phyloP scores from a whole-genome alignment of 345 rosid genomes.

The Camelina sativa region DNA sequence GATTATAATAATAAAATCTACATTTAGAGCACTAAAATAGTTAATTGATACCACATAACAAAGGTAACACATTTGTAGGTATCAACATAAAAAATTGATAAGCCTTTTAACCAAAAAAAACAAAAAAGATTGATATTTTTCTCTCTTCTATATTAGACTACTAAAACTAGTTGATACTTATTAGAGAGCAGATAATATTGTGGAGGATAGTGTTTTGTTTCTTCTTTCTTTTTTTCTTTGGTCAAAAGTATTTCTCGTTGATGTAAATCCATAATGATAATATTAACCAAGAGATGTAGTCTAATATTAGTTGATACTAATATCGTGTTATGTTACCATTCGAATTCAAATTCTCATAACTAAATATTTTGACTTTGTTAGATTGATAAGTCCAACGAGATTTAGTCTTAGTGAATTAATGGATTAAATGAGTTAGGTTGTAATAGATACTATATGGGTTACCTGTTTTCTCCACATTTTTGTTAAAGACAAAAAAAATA shows the following conservation, averaged over 20 bases:
- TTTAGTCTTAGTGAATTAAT: background rate
- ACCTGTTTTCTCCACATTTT: background rate
- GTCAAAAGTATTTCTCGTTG: background rate
- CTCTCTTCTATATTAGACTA: background rate
- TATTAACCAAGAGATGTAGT: background rate
- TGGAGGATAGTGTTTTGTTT: background rate
- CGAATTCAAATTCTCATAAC: background rate
- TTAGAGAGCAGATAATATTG: background rate
- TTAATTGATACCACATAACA: background rate
- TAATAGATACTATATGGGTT: background rate
- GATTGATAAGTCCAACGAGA: too few species aligned
- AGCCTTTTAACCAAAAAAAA: background rate
- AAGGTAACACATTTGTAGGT: constrained; percentile 4
- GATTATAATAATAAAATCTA: background rate
- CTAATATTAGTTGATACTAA: background rate
- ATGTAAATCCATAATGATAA: background rate
- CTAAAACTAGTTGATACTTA: background rate
- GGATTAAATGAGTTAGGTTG: background rate
- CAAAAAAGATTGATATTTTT: background rate
- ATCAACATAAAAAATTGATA: background rate
- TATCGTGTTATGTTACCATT: background rate
- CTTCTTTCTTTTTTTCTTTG: background rate
- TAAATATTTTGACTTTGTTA: background rate
- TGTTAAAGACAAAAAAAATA: too few species aligned
- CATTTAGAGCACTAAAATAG: constrained; percentile 1